Conservation (phyloP, 331 rosid species). For the Rhamnella rubrinervis region DNA sequence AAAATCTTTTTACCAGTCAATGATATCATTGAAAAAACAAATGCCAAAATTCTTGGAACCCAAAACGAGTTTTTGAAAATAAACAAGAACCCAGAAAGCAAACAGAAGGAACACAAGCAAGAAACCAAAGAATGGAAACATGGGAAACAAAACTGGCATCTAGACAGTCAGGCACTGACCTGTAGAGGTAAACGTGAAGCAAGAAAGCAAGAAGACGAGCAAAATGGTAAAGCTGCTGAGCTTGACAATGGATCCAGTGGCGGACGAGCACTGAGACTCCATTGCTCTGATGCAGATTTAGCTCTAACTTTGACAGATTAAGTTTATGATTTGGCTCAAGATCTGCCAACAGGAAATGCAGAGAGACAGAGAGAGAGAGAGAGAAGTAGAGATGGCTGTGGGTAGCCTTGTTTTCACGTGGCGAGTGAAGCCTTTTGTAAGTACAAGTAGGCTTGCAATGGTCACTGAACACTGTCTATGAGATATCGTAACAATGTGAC, state of each 20-base stretch:
- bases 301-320: slow-evolving; percentile 3
- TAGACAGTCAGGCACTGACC: slow-evolving; percentile 36
- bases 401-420: slow-evolving; percentile 19
- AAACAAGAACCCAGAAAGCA: slow-evolving; percentile 19
- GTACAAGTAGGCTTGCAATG: background rate
- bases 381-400: background rate
- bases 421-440: background rate
- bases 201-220: slow-evolving; percentile 44
- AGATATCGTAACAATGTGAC: no score
- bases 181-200: slow-evolving; percentile 59
- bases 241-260: slow-evolving; percentile 47
- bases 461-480: slow-evolving; percentile 3
- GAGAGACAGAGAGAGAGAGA: background rate
- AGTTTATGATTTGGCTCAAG: slow-evolving; percentile 31
- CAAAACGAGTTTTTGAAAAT: background rate
- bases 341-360: slow-evolving; percentile 25
- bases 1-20: slow-evolving; percentile 3
- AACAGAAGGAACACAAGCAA: slow-evolving; percentile 13
- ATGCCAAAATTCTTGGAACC: background rate
- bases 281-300: slow-evolving; percentile 37
- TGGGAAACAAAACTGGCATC: background rate
- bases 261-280: slow-evolving; percentile 38
- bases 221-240: slow-evolving; percentile 38
- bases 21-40: background rate
- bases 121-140: slow-evolving; percentile 7